Evolutionary conservation across 768 basidiomycete genomes (phyloP), one percentile per base, ranked within the genome.

Genomic region (Calocybe gangraenosa): DNA sequence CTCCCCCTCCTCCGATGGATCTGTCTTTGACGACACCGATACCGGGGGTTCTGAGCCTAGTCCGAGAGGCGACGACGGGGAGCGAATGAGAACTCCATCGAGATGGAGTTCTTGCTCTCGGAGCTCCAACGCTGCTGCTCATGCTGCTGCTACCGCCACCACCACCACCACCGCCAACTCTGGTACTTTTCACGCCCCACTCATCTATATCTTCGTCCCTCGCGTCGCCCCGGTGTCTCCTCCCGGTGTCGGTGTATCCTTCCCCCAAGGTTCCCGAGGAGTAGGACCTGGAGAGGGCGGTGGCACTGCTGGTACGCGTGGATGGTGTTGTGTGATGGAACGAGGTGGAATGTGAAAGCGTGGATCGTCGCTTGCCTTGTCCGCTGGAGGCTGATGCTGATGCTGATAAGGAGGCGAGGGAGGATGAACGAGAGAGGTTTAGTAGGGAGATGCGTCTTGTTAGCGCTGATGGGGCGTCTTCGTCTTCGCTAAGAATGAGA

Each of bases 401-500:
- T n/a, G n/a, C n/a, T n/a, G n/a, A n/a, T n/a, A n/a, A n/a, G n/a
- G 75, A 78, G 4, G 73, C 66, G 1, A 66, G 62, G 0, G 76
- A 82, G 11, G 71, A 61, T 5, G 67, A 69, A 3, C 69, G 65
- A 0, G 71, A 65, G 14, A 84, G 65, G 52, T 76, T 74, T 41
- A 84, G 72, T 0, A 70, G 62, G 3, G 82, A 84, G 4, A 86
- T 62, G 7, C 82, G 78, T 8, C 75, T 70, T 0, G 84, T 85
- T 10, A 86, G 71, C 1, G 79, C 71, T 0, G 81, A 83, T 4
- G 83, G 83, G 0, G 83, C 82, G 46, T 83, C 80, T 67, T 86
- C 84, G 60, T 85, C 84, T 66, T 85, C 84, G 44, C 82, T 83
- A 59, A 42, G 56, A 23, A 58, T 23, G 42, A 38, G 25, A 15